Percentiles rank a stretch among this genome's conserved stretches.
Evolutionary conservation across 2,329 filamentous ascomycete species (phyloP).

Genomic region (Arthrobotrys iridis): DNA sequence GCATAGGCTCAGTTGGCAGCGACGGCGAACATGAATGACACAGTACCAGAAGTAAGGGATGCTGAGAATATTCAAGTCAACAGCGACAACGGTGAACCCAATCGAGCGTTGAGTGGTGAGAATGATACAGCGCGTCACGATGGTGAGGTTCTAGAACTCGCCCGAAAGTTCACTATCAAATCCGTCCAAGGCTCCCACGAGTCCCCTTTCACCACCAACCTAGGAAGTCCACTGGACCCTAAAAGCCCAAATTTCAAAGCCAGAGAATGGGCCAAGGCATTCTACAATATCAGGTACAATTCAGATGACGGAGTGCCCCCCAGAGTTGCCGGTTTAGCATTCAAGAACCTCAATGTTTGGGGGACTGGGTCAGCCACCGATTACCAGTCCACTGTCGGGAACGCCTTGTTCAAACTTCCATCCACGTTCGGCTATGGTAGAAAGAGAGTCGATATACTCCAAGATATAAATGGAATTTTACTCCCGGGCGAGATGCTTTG

Average conservation of each 20-base stretch:
- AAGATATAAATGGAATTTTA: constrained; percentile 74
- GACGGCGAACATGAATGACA: no score
- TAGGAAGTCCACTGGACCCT: constrained; percentile 62
- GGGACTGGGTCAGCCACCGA: constrained; percentile 69
- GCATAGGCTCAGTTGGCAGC: no score
- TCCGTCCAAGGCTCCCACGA: constrained; percentile 53
- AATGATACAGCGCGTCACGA: background rate
- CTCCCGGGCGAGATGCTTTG: constrained; percentile 55
- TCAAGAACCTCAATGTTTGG: constrained; percentile 61
- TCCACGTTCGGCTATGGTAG: constrained; percentile 60
- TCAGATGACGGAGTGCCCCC: constrained; percentile 59
- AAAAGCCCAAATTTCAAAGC: constrained; percentile 67
- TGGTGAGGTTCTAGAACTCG: constrained; percentile 50
- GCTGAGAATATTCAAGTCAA: background rate
- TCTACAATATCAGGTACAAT: constrained; percentile 62
- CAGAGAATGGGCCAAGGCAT: constrained; percentile 70
- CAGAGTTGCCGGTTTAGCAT: constrained; percentile 62
- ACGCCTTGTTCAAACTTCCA: constrained; percentile 67
- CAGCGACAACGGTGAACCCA: background rate
- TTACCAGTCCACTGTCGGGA: constrained; percentile 75
- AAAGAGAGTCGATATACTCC: constrained; percentile 71
- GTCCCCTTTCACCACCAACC: constrained; percentile 58
- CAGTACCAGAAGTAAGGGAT: background rate
- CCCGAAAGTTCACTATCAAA: constrained; percentile 49
- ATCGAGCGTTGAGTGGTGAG: background rate